Conservation (phyloP, 2,329 filamentous ascomycete genomes). For the Ophiognomonia clavigignenti-juglandacearum region DNA sequence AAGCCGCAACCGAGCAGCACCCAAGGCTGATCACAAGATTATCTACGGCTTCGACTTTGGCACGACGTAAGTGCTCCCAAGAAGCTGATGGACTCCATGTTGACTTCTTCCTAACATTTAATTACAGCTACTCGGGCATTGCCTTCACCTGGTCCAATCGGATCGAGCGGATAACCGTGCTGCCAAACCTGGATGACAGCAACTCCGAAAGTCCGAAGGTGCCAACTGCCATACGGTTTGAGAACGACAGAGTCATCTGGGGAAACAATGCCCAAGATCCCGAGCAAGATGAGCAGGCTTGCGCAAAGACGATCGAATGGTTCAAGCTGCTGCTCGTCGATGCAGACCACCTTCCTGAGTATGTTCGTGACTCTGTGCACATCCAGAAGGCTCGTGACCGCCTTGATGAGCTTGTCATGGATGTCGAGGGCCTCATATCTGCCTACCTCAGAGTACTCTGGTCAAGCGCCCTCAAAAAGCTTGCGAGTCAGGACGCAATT, state of each 20-base stretch:
- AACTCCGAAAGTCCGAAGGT: too few species aligned
- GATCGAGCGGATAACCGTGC: too few species aligned
- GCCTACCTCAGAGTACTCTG: slow-evolving; percentile 30
- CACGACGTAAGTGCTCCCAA: too few species aligned
- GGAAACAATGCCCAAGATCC: slow-evolving; percentile 35
- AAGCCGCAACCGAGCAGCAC: too few species aligned
- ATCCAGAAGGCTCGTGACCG: slow-evolving; percentile 11
- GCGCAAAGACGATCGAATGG: slow-evolving; percentile 27
- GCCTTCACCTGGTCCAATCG: too few species aligned
- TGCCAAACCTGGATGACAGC: too few species aligned
- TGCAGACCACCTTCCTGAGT: slow-evolving; percentile 21
- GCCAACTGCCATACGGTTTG: slow-evolving; percentile 24
- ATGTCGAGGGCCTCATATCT: background rate
- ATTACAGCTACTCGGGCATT: too few species aligned
- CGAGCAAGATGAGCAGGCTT: slow-evolving; percentile 25
- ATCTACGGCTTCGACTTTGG: too few species aligned
- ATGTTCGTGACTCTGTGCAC: slow-evolving; percentile 20
- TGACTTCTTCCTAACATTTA: too few species aligned
- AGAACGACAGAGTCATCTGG: rapidly evolving
- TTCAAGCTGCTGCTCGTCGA: slow-evolving; percentile 38
- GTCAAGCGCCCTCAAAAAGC: slow-evolving; percentile 23
- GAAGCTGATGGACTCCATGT: too few species aligned
- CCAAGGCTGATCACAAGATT: too few species aligned
- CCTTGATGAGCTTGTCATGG: background rate
- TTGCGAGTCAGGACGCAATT: slow-evolving; percentile 22